Evolutionary conservation across 2,329 filamentous ascomycete species (phyloP), one percentile per base, ranked within the genome.

Genomic region (Ascochyta pisi): DNA sequence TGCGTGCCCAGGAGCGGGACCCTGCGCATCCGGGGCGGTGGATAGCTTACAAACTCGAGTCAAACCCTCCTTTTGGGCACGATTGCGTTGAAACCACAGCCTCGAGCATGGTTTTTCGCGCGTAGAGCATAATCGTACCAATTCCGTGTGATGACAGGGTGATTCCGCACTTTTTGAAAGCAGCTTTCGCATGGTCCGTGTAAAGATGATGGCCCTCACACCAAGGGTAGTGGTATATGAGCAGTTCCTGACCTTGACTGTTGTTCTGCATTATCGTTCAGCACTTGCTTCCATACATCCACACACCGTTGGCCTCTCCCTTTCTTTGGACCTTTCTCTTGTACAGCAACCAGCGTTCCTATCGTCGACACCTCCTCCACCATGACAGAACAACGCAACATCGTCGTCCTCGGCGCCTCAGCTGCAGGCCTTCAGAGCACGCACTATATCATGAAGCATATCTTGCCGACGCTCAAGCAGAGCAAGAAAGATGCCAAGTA

Each of bases 361-460:
- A 46, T 39, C 13, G 29, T 38, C 29, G 12, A 22, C 37, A 34
- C 47, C 9, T 45, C 35, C 13, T 22, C 16, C 50, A 57, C 24
- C 39, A 75, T 75, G 72, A 33, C 68, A 1, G 67, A 73, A 47
- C 60, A 66, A 51, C 68, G 70, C 52, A 74, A 75, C 50, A 75
- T 76, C 38, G 61, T 76, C 44, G 60, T 76, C 33, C 50, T 76
- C 4, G 74, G 74, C 39, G 73, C 61, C 19, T 71, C 70, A 13
- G 52, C 58, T 35, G 62, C 64, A 34, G 73, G 73, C 7, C 57
- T 76, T 27, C 56, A 59, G 24, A 49, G 65, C 33, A 55, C 73
- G 4, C 75, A 77, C 52, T 74, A 76, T 55, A 64, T 71, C 48
- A 63, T 77, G 46, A 74, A 71, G 49, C 62, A 75, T 58, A 68